Conservation (phyloP, 169 alveolate genomes). For the Plasmodium falciparum region DNA sequence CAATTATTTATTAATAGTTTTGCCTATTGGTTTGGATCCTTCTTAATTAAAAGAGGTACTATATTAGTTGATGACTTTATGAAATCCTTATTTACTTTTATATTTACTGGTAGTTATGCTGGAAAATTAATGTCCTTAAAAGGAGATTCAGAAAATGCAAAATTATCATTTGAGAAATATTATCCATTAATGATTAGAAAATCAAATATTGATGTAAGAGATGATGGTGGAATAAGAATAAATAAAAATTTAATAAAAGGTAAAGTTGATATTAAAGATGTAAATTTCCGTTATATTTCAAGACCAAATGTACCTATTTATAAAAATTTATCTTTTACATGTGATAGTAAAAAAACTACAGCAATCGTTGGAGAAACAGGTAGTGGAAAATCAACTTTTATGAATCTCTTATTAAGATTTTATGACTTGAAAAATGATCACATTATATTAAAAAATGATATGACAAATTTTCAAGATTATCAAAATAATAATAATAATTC, state of each 20-base stretch:
- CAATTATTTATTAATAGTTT: constrained; percentile 54
- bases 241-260: constrained; percentile 28
- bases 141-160: constrained; percentile 71
- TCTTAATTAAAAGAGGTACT: constrained; percentile 34
- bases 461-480: no score
- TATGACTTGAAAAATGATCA: constrained; percentile 88
- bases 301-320: constrained; percentile 74
- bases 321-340: constrained; percentile 69
- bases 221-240: constrained; percentile 68
- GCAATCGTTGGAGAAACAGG: constrained; percentile 97
- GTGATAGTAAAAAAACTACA: constrained; percentile 80
- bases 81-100: constrained; percentile 67
- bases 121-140: constrained; percentile 71
- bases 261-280: constrained; percentile 42
- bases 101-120: constrained; percentile 74
- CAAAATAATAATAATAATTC: background rate
- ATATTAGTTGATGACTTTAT: constrained; percentile 48
- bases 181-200: constrained; percentile 60
- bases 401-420: constrained; percentile 90
- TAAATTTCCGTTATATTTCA: constrained; percentile 49
- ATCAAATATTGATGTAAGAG: constrained; percentile 59
- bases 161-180: constrained; percentile 43
- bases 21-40: constrained; percentile 76
- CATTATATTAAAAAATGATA: constrained; percentile 78
- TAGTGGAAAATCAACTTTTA: constrained; percentile 94